Base-by-base conservation (phyloP, 805 yeast species). In the Yarrowia sp. region DNA sequence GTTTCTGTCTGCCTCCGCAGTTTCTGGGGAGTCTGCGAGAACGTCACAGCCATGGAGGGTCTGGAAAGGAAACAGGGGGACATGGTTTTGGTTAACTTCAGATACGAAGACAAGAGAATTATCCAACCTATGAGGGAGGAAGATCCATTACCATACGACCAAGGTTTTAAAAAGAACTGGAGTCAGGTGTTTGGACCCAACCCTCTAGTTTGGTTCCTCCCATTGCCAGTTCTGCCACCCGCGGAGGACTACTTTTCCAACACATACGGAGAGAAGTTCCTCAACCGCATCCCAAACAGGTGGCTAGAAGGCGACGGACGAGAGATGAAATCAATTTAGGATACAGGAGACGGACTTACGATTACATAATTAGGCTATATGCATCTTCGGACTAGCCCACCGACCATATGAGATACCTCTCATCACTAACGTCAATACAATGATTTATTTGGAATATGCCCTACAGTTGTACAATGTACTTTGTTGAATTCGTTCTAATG, bases 31-130 rank as follows among this genome's bases (percentile, higher is more conserved):
- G 76, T 87, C 22, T 54, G 68, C 1, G 66, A 67, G 8, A 87
- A 88, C 68, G 74, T 79, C 66, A 83, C 90, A 0, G 81, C 91
- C 0, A 70, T 90, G 12, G 93, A 88, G 67, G 85, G 83, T 36
- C 71, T 86, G 41, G 74, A 79, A 16, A 67, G 76, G 33, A 76
- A 76, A 44, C 71, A 75, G 32, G 74, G 67, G 9, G 67, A 65
- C 56, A 36, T 65, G 28, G 73, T 72, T 1, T 68, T 69, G 12
- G 81, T 80, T 69, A 75, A 75, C 64, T 69, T 75, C 19, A 79
- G 80, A 76, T 77, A 77, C 70, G 72, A 77, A 48, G 74, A 75
- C 67, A 74, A 78, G 38, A 79, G 83, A 52, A 71, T 79, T 1
- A 79, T 83, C 1, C 83, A 82, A 4, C 76, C 79, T 22, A 75